These are phyloP conservation scores for Didymella segeticola DNA, from an alignment of 2,329 filamentous ascomycete genomes.

Conservation along the genomic window DNA sequence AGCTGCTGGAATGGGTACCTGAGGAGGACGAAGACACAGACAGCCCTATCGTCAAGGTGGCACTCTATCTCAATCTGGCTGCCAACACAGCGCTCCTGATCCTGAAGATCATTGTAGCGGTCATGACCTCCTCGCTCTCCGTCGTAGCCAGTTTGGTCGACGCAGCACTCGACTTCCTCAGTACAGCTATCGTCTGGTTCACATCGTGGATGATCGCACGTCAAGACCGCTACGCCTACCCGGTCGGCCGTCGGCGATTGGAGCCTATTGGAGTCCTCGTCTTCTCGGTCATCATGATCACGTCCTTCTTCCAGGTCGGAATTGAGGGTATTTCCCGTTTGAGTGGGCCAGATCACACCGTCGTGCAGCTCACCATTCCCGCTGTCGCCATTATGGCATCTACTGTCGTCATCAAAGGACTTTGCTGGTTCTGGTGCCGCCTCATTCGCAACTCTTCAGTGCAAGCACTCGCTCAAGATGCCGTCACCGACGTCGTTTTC, in stretches of 20 bases:
- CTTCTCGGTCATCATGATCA: conserved; percentile 87
- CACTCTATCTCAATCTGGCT: conserved; percentile 83
- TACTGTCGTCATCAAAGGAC: conserved; percentile 81
- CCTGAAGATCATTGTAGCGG: conserved; percentile 78
- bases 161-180: conserved; percentile 79
- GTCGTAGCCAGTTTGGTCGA: conserved; percentile 82
- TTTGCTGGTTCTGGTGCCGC: conserved; percentile 87
- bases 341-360: conserved; percentile 63
- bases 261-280: conserved; percentile 81
- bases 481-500: conserved; percentile 82
- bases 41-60: conserved; percentile 78
- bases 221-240: conserved; percentile 77
- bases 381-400: conserved; percentile 81
- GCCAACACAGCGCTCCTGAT: conserved; percentile 78
- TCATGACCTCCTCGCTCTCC: conserved; percentile 81
- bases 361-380: conserved; percentile 75
- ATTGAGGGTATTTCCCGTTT: conserved; percentile 73
- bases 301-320: conserved; percentile 79
- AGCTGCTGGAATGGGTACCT: conserved; percentile 72
- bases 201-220: conserved; percentile 77
- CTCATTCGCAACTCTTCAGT: conserved; percentile 86
- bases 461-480: conserved; percentile 75
- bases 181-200: conserved; percentile 80
- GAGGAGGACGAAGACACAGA: conserved; percentile 76
- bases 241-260: conserved; percentile 76